phyloP scores from a whole-genome alignment of 208 protist species.

The Crithidia brevicula region DNA sequence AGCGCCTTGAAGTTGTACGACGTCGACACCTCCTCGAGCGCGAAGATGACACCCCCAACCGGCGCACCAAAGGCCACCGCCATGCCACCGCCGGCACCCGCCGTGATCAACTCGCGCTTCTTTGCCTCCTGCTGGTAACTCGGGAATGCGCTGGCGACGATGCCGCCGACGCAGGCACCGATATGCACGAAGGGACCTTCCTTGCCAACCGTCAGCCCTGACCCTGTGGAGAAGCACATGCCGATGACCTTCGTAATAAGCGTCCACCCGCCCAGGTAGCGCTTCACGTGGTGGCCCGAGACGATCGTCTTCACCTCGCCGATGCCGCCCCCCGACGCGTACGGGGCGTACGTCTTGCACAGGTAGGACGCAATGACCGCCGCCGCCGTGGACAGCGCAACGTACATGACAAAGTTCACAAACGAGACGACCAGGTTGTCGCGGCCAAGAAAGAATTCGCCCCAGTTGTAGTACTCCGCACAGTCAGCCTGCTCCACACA shows the following conservation, averaged over 20 bases:
- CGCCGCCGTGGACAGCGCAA: slow-evolving; percentile 46
- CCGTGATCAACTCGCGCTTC: slow-evolving; percentile 70
- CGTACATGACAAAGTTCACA: slow-evolving; percentile 65
- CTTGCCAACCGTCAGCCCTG: slow-evolving; percentile 82
- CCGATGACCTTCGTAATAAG: slow-evolving; percentile 78
- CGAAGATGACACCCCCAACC: slow-evolving; percentile 80
- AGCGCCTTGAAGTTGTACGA: slow-evolving; percentile 89
- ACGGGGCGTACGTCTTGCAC: slow-evolving; percentile 73
- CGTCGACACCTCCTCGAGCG: slow-evolving; percentile 79
- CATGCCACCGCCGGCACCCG: slow-evolving; percentile 69
- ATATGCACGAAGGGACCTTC: slow-evolving; percentile 93
- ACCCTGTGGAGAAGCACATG: slow-evolving; percentile 78
- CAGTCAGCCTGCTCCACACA: slow-evolving; percentile 51
- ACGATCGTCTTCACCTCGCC: slow-evolving; percentile 92
- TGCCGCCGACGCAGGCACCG: slow-evolving; percentile 74
- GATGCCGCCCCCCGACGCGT: slow-evolving; percentile 84
- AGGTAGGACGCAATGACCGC: slow-evolving; percentile 54
- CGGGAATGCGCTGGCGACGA: slow-evolving; percentile 63
- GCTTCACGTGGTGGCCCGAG: slow-evolving; percentile 65
- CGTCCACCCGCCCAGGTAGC: slow-evolving; percentile 78
- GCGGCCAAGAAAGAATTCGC: slow-evolving; percentile 63
- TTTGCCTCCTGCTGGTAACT: slow-evolving; percentile 65
- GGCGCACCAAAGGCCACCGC: slow-evolving; percentile 82
- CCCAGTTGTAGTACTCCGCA: slow-evolving; percentile 62
- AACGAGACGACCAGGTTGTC: slow-evolving; percentile 40